Base-by-base conservation (phyloP, 73 alveolate species). In the Paramecium primaurelia region DNA sequence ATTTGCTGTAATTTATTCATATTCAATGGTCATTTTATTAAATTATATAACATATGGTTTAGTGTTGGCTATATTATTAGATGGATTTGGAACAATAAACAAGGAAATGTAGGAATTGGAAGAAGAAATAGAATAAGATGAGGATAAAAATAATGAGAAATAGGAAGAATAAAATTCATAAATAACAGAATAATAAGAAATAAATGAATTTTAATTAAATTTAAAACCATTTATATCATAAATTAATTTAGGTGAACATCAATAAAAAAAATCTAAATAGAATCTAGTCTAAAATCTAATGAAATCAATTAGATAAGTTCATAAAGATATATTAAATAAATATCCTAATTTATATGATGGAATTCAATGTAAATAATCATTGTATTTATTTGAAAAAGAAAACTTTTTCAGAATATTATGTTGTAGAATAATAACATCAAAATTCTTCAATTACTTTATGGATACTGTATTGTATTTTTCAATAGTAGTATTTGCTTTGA, bases 1-100 rank as follows among this genome's bases (percentile, higher is more conserved):
- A 18, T 80, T 80, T 44, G 44, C 77, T 11, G 44, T 80, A 10
- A 45, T 80, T 12, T 80, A 80, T 36, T 49, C 75, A 12, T 80
- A 45, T 45, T 45, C 75, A 20, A 80, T 80, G 71, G 91, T 80
- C 4, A 32, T 80, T 26, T 20, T 28, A 20, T 0, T 80, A 28
- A 80, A 80, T 80, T 80, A 80, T 49, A 45, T 80, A n/a, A 49
- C 58, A 45, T 80, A 80, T 80, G 91, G 91, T 22, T 80, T 80
- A 32, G 91, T 80, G 34, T 32, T 80, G 75, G 91, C 91, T 44
- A 80, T 80, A 25, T 80, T 80, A 47, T 49, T 80, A 14, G 91
- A 80, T 45, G 71, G 51, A 0, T 80, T 80, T 44, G 71, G 75
- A 20, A 7, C 44, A 6, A 32, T 42, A 8, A 26, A 80, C 18